Conservation (phyloP, 768 basidiomycete genomes). For the Russula olivacea region DNA sequence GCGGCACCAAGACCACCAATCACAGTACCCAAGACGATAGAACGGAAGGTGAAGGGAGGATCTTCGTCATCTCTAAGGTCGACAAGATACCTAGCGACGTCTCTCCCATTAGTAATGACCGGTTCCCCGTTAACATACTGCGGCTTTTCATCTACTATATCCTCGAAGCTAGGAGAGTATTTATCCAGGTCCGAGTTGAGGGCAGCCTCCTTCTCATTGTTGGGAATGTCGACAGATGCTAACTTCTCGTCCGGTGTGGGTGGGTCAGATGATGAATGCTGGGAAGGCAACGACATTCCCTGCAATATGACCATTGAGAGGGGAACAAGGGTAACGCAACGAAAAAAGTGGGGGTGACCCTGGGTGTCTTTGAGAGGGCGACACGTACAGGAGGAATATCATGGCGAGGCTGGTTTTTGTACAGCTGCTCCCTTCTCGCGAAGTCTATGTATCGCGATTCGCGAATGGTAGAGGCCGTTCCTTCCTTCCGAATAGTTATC, state of each 20-base stretch:
- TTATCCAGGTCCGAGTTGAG: background rate
- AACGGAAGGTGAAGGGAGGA: conserved; percentile 50
- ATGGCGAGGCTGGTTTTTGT: background rate
- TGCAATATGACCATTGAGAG: background rate
- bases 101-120: conserved; percentile 36
- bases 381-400: background rate
- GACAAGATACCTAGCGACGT: conserved; percentile 51
- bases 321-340: background rate
- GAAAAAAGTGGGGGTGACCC: background rate
- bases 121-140: conserved; percentile 25
- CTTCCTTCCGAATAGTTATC: background rate
- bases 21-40: conserved; percentile 48
- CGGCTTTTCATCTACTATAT: background rate
- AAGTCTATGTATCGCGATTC: background rate
- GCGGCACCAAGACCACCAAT: conserved; percentile 56
- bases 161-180: background rate
- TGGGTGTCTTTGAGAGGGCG: background rate
- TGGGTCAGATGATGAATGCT: background rate
- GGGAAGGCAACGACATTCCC: background rate
- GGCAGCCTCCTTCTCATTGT: conserved; percentile 1
- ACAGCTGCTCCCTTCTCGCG: background rate
- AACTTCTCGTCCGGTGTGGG: conserved; percentile 4
- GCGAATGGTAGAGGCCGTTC: background rate
- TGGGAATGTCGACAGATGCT: background rate
- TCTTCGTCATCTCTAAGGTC: conserved; percentile 56